Percentiles rank a stretch among this genome's conserved stretches.
Evolutionary conservation across 148 eudicot genomes (phyloP).

Genomic region (Cornus suecica): DNA sequence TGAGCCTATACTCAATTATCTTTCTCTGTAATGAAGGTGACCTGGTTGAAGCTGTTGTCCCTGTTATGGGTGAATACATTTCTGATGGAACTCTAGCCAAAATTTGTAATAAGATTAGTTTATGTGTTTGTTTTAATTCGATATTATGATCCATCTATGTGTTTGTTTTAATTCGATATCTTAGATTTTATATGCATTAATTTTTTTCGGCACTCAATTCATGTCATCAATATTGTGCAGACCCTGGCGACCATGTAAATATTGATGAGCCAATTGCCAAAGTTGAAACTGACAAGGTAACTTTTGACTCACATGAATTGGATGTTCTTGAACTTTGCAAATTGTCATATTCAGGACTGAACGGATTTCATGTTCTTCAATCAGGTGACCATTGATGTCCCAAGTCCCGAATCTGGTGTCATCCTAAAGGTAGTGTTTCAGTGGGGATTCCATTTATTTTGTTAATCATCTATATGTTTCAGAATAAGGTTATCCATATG

Average conservation of each 20-base stretch:
- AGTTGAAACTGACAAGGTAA: constrained; percentile 81
- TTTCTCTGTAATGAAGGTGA: constrained; percentile 39
- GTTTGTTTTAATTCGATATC: not conserved
- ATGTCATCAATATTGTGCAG: constrained; percentile 26
- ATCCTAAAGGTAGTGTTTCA: constrained; percentile 46
- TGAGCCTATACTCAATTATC: constrained; percentile 3
- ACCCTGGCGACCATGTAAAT: constrained; percentile 73
- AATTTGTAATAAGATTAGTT: too few relatives aligned
- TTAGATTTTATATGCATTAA: not conserved
- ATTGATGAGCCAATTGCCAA: constrained; percentile 82
- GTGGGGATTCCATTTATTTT: not conserved
- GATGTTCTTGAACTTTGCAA: not conserved
- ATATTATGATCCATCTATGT: not conserved
- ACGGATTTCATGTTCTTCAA: not conserved
- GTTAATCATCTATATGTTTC: not conserved
- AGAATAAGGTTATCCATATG: not conserved
- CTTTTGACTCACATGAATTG: not conserved
- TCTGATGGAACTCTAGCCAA: constrained; percentile 76
- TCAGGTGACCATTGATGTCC: constrained; percentile 78
- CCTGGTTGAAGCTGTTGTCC: constrained; percentile 74
- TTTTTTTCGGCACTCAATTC: not conserved
- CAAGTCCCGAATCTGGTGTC: constrained; percentile 79
- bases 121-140: too few relatives aligned
- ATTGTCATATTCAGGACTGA: not conserved
- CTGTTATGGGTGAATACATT: constrained; percentile 85